These are phyloP conservation scores for Melampsora abietis-canadensis DNA, from an alignment of 1,284 basidiomycete species.

Conservation along the genomic window DNA sequence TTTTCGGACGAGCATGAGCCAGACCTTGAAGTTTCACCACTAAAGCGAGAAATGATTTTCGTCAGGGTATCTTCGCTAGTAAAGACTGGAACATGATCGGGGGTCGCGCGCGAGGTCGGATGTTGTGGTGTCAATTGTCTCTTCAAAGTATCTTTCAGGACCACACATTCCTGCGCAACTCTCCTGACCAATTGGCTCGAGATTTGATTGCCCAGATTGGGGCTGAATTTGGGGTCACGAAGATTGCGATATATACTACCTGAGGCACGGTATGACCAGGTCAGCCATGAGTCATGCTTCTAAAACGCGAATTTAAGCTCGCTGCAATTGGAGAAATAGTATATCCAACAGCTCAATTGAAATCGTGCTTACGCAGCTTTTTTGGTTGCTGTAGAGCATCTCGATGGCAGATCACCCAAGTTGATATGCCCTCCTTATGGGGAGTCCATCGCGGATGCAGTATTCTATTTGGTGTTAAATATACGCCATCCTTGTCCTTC, in stretches of 20 bases:
- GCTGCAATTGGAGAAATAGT: too few species aligned
- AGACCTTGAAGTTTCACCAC: not conserved
- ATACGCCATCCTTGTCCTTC: slow-evolving; percentile 10
- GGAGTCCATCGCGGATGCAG: slow-evolving; percentile 31
- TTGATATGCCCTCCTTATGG: slow-evolving; percentile 24
- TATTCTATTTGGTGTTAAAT: slow-evolving; percentile 38
- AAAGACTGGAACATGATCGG: not conserved
- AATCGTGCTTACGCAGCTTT: slow-evolving; percentile 35
- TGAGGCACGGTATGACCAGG: not conserved
- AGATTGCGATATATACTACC: slow-evolving; percentile 32
- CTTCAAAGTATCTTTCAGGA: not conserved
- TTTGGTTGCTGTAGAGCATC: slow-evolving; percentile 30
- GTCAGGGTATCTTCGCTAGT: slow-evolving; percentile 12
- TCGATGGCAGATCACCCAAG: slow-evolving; percentile 36
- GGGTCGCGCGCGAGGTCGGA: not conserved
- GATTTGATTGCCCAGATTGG: slow-evolving; percentile 24
- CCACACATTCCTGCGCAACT: slow-evolving; percentile 31
- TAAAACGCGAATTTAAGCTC: too few species aligned
- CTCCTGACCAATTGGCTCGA: slow-evolving; percentile 26
- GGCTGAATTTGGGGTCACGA: slow-evolving; percentile 23
- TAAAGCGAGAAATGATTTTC: not conserved
- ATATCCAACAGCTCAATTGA: too few species aligned
- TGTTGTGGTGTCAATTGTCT: not conserved
- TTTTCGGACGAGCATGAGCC: too few species aligned
- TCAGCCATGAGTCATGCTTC: not conserved